Base-by-base conservation (phyloP, 192 early-diverging fungal genomes). In the Neocallimastix lanati region DNA sequence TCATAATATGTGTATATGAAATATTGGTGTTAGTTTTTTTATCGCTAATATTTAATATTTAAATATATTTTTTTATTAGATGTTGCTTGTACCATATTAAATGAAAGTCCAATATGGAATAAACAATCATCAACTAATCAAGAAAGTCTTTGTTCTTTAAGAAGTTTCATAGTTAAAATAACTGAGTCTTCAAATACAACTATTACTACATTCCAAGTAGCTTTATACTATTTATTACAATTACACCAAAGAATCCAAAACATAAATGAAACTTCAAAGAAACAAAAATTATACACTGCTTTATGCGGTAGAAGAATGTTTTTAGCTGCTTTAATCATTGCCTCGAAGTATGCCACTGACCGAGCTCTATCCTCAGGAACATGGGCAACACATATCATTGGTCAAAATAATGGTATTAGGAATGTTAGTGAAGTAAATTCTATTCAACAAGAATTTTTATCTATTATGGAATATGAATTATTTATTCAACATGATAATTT, bases 301-400 rank as follows among this genome's bases (percentile, higher is more conserved):
- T 67, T 67, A 67, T 93, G 91, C 78, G 92, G 90, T 16, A 90
- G 93, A 78, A 90, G 93, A 82, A 91, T 96, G 88, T 96, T 95
- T 86, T 84, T 95, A 30, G 90, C 93, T 33, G 88, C 95, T 1
- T 85, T 97, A 29, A 92, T 97, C 78, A 84, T 93, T 28, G 93
- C 96, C 12, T 93, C 93, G 78, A 97, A 97, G 84, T 95, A 91
- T 81, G 88, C 92, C 77, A 89, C 88, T 40, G 96, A 97, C 86
- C 90, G 90, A 79, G 90, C 90, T 67, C 96, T 93, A 84, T 87
- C 89, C 18, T 95, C 94, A 88, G 87, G 86, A 80, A 90, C 93
- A 0, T 97, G 96, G 96, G 50, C 50, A 67, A n/a, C 50, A 7
- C 50, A 67, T n/a, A 67, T 67, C 18, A 67, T 67, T 67, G 50